Evolutionary conservation across 352 stramenopile genomes (phyloP), one percentile per base, ranked within the genome.

Genomic region (Phytopythium helicoides): DNA sequence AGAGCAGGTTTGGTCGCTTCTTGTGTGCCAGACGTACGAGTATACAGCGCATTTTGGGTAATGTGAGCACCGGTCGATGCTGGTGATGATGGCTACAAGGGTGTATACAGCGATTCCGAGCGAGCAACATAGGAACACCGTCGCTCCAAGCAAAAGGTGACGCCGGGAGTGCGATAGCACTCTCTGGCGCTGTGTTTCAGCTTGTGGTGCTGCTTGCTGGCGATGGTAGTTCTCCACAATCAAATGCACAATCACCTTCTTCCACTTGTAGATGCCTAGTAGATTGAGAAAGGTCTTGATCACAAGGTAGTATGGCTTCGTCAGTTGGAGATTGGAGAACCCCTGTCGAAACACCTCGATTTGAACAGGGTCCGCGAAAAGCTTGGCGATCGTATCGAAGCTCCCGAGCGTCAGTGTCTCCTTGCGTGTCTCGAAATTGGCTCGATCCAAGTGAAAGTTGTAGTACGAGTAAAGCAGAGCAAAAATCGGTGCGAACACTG

Each of bases 201-300:
- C 58, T 35, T 16, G 5, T n/a, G n/a, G n/a, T n/a, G n/a, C n/a
- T n/a, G n/a, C n/a, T n/a, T n/a, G n/a, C n/a, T n/a, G n/a, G n/a
- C n/a, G n/a, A 19, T 35, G 53, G 15, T 66, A 49, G 14, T 66
- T 69, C 4, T 44, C 56, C 11, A 64, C 55, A 1, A 83, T 69
- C 2, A 81, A 44, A 21, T 68, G 52, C 0, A 53, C 22, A 31
- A 77, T 73, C 4, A 79, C 68, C 22, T 73, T 76, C 6, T 64
- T 63, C 69, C 66, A 83, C 41, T 83, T 83, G 69, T 74, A 76
- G 3, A 76, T 56, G 10, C 66, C 72, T 9, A 83, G 15, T 0
- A 76, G 15, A 6, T 74, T 64, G n/a, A 83, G 56, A 6, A 68
- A 61, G 5, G 45, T 60, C 44, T 84, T 81, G 36, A 74, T 58